Conservation (phyloP, 257 asterid genomes). For the Osmanthus fragrans region DNA sequence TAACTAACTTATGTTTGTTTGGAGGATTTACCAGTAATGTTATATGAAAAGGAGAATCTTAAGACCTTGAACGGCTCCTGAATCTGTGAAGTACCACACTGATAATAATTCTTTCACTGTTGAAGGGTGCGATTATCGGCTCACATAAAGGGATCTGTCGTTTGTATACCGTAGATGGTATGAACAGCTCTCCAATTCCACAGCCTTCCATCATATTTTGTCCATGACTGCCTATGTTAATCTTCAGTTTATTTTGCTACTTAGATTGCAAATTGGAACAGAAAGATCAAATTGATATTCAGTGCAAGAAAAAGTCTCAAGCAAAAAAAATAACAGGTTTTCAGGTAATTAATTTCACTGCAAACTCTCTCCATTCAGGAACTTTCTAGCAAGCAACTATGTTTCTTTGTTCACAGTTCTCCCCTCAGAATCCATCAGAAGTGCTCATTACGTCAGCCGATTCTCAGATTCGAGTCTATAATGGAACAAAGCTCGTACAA, state of each 20-base stretch:
- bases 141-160: slow-evolving; percentile 51
- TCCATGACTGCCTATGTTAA: neutral
- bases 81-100: neutral
- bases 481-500: slow-evolving; percentile 57
- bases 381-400: neutral
- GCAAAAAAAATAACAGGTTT: slow-evolving; percentile 74
- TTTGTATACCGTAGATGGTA: slow-evolving; percentile 41
- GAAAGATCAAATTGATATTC: slow-evolving; percentile 40
- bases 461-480: slow-evolving; percentile 74
- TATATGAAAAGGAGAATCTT: neutral
- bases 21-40: neutral
- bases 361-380: slow-evolving; percentile 1
- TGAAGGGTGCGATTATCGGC: slow-evolving; percentile 62
- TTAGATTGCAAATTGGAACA: slow-evolving; percentile 49
- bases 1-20: neutral
- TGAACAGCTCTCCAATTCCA: slow-evolving; percentile 4
- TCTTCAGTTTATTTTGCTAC: slow-evolving; percentile 9
- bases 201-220: neutral
- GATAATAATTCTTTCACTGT: neutral
- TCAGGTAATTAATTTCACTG: slow-evolving; percentile 51
- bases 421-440: slow-evolving; percentile 71
- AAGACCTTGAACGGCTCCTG: neutral
- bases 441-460: slow-evolving; percentile 82
- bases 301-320: slow-evolving; percentile 43
- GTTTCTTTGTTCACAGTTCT: slow-evolving; percentile 44